Percentiles rank a stretch among this genome's conserved stretches.
These are phyloP conservation scores for Lipomyces orientalis DNA, from an alignment of 805 yeast species.

Conservation along the genomic window DNA sequence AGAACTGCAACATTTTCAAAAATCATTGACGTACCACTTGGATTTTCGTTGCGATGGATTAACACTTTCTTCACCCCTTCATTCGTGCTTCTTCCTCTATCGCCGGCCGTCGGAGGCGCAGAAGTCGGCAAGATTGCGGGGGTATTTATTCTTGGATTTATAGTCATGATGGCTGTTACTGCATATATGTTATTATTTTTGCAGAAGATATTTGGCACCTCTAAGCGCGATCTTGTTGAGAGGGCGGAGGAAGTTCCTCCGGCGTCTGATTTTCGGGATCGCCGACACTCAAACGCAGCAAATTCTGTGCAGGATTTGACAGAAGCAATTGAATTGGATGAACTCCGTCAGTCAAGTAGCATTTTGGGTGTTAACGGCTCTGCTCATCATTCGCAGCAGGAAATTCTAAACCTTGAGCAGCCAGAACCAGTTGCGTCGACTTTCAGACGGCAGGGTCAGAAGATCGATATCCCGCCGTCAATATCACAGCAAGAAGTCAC, in stretches of 20 bases:
- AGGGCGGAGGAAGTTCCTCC: constrained; percentile 41
- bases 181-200: constrained; percentile 56
- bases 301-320: constrained; percentile 5
- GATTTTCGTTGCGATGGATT: constrained; percentile 76
- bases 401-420: not conserved
- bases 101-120: constrained; percentile 65
- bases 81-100: constrained; percentile 71
- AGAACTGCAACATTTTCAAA: constrained; percentile 29
- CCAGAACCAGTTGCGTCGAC: constrained; percentile 1
- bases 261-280: not conserved
- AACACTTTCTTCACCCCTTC: constrained; percentile 80
- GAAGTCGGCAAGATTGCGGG: constrained; percentile 78
- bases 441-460: not conserved
- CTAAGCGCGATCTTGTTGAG: constrained; percentile 35
- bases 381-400: not conserved
- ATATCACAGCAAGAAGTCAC: constrained; percentile 10
- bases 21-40: constrained; percentile 60
- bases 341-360: not conserved
- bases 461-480: constrained; percentile 1
- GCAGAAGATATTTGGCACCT: constrained; percentile 46
- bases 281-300: constrained; percentile 10
- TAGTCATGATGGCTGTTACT: constrained; percentile 56
- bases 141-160: constrained; percentile 69
- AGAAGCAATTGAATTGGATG: constrained; percentile 22
- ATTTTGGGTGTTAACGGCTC: not conserved